Evolutionary conservation across 441 rosid species (phyloP).

Genomic region (Adansonia gregorii): DNA sequence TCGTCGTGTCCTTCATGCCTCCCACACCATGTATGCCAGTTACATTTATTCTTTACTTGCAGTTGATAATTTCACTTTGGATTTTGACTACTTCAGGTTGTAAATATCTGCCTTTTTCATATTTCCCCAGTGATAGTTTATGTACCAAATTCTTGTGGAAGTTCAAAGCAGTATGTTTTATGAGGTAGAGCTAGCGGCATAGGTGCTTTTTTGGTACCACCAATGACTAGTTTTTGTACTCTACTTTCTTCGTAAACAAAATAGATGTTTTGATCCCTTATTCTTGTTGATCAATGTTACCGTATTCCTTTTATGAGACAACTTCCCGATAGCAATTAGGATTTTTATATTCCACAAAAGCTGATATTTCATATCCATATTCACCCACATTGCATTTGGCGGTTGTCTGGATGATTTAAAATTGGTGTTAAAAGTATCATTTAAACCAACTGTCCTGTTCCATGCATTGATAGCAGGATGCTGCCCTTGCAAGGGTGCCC

Average conservation of each 20-base stretch:
- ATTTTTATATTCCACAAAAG: not conserved
- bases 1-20: slow-evolving; percentile 54
- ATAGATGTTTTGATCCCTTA: not conserved
- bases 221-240: not conserved
- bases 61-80: not conserved
- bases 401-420: not conserved
- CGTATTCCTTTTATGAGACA: not conserved
- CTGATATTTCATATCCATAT: not conserved
- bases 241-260: not conserved
- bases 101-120: not conserved
- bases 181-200: not conserved
- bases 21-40: slow-evolving; percentile 54
- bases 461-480: not conserved
- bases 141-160: slow-evolving; percentile 10
- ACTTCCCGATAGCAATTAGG: not conserved
- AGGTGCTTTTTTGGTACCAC: not conserved
- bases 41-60: slow-evolving; percentile 1
- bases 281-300: not conserved
- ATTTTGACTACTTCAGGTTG: not conserved
- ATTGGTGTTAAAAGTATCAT: not conserved
- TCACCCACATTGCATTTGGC: not conserved
- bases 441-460: not conserved
- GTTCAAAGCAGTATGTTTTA: not conserved
- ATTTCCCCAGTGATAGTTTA: not conserved
- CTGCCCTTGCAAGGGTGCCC: not conserved